Evolutionary conservation across 106 monocot genomes (phyloP).

Genomic region (Triglochin maritima): DNA sequence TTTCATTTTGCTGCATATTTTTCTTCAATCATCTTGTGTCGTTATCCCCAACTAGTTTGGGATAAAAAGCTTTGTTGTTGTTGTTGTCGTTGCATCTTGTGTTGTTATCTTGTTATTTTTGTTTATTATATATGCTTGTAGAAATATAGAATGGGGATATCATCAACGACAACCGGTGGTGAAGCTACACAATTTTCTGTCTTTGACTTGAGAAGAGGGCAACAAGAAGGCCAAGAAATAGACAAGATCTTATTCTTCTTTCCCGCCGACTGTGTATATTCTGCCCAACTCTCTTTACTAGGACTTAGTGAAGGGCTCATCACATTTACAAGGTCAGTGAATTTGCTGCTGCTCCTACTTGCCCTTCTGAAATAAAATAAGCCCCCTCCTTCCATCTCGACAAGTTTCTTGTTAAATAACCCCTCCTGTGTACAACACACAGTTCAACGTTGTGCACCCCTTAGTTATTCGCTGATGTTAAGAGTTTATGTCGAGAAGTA

Average conservation of each 20-base stretch:
- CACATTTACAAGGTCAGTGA: constrained; percentile 80
- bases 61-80: too few species aligned
- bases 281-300: constrained; percentile 63
- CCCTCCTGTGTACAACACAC: too few species aligned
- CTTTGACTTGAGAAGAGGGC: constrained; percentile 87
- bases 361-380: too few species aligned
- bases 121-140: not conserved
- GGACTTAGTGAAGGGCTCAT: constrained; percentile 96
- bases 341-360: not conserved
- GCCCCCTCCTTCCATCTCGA: too few species aligned
- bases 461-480: not conserved
- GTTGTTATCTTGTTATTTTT: too few species aligned
- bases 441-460: not conserved
- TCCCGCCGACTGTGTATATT: constrained; percentile 57
- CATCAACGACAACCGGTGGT: constrained; percentile 31
- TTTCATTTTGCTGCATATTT: too few species aligned
- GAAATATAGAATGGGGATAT: constrained; percentile 35
- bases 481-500: not conserved
- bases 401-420: too few species aligned
- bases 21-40: too few species aligned
- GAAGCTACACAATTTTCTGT: constrained; percentile 64
- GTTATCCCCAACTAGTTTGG: too few species aligned
- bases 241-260: constrained; percentile 93
- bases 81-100: too few species aligned
- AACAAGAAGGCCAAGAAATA: constrained; percentile 87